Conservation (phyloP, 192 early-diverging fungal species). For the Rhizophagus clarus region DNA sequence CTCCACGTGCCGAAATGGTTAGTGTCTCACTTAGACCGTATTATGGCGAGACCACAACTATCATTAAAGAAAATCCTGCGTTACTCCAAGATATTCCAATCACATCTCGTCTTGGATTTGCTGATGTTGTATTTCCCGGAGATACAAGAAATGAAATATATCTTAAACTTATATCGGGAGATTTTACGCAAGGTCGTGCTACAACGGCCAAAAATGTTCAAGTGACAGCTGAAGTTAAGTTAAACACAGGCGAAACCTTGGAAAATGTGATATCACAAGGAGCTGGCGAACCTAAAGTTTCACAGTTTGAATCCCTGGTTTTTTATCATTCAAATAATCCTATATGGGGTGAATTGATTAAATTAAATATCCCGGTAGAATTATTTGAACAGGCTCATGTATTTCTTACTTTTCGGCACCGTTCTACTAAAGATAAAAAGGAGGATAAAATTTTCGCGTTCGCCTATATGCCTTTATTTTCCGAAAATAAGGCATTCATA, state of each 20-base stretch:
- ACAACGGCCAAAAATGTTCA: conserved; percentile 57
- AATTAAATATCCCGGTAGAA: conserved; percentile 57
- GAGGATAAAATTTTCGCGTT: conserved; percentile 61
- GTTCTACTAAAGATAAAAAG: conserved; percentile 33
- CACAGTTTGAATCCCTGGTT: conserved; percentile 58
- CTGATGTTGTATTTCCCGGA: conserved; percentile 58
- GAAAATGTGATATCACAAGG: conserved; percentile 57
- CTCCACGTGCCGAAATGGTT: conserved; percentile 47
- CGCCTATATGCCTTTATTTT: conserved; percentile 58
- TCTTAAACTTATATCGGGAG: conserved; percentile 56
- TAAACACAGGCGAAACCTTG: conserved; percentile 56
- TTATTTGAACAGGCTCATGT: conserved; percentile 62
- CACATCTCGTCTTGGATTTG: conserved; percentile 61
- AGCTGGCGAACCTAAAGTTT: conserved; percentile 34
- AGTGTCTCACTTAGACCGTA: conserved; percentile 51
- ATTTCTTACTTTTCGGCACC: conserved; percentile 62
- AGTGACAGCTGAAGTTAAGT: conserved; percentile 58
- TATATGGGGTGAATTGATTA: conserved; percentile 65
- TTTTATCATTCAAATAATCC: conserved; percentile 64
- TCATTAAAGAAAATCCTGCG: conserved; percentile 45
- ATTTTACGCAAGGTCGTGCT: conserved; percentile 52
- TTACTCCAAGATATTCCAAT: conserved; percentile 46
- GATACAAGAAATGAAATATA: conserved; percentile 64
- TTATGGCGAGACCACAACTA: conserved; percentile 41
- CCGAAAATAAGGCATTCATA: conserved; percentile 54